A percentile compares a stretch with the other conserved stretches of the same genome.
phyloP scores from a whole-genome alignment of 2,329 filamentous ascomycete genomes.

The Talaromyces funiculosus region DNA sequence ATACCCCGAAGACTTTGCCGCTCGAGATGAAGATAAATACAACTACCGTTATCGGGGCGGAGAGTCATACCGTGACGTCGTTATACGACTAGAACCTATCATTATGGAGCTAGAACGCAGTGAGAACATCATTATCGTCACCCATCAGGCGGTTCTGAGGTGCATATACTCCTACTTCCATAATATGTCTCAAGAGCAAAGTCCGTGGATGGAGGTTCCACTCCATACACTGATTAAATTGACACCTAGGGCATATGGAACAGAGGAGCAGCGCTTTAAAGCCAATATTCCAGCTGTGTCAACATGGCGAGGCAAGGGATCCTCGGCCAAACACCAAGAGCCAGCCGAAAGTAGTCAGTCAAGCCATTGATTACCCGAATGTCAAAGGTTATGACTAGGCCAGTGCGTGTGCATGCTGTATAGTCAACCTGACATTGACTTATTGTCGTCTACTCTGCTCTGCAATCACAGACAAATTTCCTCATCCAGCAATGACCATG shows the following conservation, averaged over 20 bases:
- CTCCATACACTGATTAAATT: slow-evolving; percentile 95
- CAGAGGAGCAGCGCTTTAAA: slow-evolving; percentile 78
- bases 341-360: slow-evolving; percentile 5
- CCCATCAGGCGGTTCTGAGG: slow-evolving; percentile 90
- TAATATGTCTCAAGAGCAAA: slow-evolving; percentile 88
- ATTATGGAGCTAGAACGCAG: slow-evolving; percentile 98
- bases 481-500: neutral
- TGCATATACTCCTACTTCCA: slow-evolving; percentile 99
- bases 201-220: slow-evolving; percentile 97
- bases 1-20: slow-evolving; percentile 91
- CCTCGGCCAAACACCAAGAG: slow-evolving; percentile 67
- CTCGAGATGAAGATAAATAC: slow-evolving; percentile 97
- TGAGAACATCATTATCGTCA: slow-evolving; percentile 96
- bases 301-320: slow-evolving; percentile 93
- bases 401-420: neutral
- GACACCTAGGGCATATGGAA: slow-evolving; percentile 89
- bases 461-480: neutral
- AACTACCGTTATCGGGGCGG: slow-evolving; percentile 98
- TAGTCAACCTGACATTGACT: neutral
- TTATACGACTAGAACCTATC: slow-evolving; percentile 95
- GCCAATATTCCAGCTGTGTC: slow-evolving; percentile 93
- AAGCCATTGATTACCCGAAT: slow-evolving; percentile 2
- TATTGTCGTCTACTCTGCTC: neutral
- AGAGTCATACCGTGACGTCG: slow-evolving; percentile 92
- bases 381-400: neutral